Evolutionary conservation across 2,329 filamentous ascomycete species (phyloP).

Genomic region (Talaromyces sp.): DNA sequence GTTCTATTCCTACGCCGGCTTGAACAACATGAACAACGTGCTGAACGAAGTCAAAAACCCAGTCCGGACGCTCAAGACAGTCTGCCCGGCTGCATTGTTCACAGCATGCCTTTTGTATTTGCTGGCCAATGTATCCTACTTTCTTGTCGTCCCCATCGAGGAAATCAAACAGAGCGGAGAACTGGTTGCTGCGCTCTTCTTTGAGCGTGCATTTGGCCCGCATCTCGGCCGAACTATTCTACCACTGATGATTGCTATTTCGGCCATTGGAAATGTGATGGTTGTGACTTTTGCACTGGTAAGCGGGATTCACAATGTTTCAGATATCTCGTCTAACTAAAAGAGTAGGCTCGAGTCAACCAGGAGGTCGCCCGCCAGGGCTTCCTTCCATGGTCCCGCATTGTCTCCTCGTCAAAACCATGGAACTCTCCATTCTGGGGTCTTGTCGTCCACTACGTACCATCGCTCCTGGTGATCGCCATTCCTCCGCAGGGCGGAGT

Average conservation of each 20-base stretch:
- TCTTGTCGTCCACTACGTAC: conserved; percentile 63
- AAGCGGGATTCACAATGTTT: conserved; percentile 20
- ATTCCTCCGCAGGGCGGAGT: conserved; percentile 61
- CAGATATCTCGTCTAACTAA: not conserved
- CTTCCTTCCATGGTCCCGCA: conserved; percentile 58
- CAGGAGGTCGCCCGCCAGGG: conserved; percentile 69
- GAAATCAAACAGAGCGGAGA: conserved; percentile 64
- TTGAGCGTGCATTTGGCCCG: conserved; percentile 58
- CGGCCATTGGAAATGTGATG: conserved; percentile 67
- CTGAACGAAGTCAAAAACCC: conserved; percentile 67
- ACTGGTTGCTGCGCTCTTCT: conserved; percentile 63
- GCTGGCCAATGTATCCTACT: conserved; percentile 61
- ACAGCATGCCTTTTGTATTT: conserved; percentile 62
- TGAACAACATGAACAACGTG: conserved; percentile 65
- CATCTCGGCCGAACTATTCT: conserved; percentile 54
- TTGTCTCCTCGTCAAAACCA: conserved; percentile 60
- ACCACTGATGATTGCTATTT: conserved; percentile 61
- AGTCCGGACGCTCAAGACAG: conserved; percentile 59
- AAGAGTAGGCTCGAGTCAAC: conserved; percentile 57
- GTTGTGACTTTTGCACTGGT: conserved; percentile 65
- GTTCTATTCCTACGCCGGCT: conserved; percentile 63
- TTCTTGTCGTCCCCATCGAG: conserved; percentile 61
- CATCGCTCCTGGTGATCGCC: conserved; percentile 61
- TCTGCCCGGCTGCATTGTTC: conserved; percentile 54
- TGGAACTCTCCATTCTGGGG: conserved; percentile 65